phyloP scores from a whole-genome alignment of 345 rosid species.

The Conringia planisiliqua region DNA sequence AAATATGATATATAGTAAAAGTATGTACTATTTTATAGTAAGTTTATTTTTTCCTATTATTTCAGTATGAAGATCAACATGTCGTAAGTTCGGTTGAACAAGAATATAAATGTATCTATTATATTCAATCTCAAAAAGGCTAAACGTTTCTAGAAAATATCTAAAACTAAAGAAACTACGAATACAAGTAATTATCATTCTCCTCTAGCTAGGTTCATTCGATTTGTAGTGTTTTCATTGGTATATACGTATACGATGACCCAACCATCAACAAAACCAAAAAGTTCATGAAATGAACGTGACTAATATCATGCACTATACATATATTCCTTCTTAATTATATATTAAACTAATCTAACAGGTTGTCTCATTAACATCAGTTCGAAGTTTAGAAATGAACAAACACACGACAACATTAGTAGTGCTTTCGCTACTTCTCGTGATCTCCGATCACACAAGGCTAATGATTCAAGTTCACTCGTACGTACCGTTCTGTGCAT shows the following conservation, averaged over 20 bases:
- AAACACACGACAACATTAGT: slow-evolving; percentile 11
- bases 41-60: too few relatives aligned
- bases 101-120: too few relatives aligned
- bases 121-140: too few relatives aligned
- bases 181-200: neutral
- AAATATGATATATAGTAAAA: too few relatives aligned
- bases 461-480: slow-evolving; percentile 15
- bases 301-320: slow-evolving; percentile 1
- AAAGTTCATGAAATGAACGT: slow-evolving; percentile 8
- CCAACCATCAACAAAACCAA: slow-evolving; percentile 7
- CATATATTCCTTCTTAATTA: neutral
- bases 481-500: slow-evolving; percentile 32
- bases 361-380: neutral
- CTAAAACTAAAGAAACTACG: neutral
- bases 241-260: slow-evolving; percentile 20
- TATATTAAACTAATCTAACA: neutral
- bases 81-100: too few relatives aligned
- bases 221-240: slow-evolving; percentile 13
- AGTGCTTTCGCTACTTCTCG: slow-evolving; percentile 11
- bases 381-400: slow-evolving; percentile 11
- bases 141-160: too few relatives aligned
- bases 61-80: too few relatives aligned
- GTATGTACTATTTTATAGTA: too few relatives aligned
- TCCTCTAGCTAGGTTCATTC: slow-evolving; percentile 14
- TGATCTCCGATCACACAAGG: slow-evolving; percentile 21